Conservation (phyloP, 352 stramenopile genomes). For the Phytophthora capsici region DNA sequence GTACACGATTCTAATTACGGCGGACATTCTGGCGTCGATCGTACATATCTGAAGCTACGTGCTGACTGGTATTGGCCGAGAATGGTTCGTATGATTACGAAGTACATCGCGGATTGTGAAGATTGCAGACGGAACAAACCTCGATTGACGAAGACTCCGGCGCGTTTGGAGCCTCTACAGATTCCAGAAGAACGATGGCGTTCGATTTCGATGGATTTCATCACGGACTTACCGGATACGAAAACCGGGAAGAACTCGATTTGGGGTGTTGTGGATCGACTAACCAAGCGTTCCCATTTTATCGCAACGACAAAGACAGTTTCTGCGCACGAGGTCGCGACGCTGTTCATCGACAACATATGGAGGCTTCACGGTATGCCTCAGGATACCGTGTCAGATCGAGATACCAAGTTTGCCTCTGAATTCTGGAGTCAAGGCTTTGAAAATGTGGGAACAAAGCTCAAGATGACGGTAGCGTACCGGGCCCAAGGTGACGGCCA, state of each 20-base stretch:
- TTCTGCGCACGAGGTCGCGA: neutral
- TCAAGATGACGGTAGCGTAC: too few species aligned
- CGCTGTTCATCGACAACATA: slow-evolving; percentile 10
- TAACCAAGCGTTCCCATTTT: slow-evolving; percentile 6
- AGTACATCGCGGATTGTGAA: neutral
- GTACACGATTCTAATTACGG: too few species aligned
- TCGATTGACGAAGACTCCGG: neutral
- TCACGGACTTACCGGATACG: slow-evolving; percentile 12
- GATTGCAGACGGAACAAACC: too few species aligned
- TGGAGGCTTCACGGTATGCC: slow-evolving; percentile 1
- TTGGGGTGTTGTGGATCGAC: neutral
- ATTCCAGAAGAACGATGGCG: slow-evolving; percentile 18
- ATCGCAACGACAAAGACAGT: slow-evolving; percentile 11
- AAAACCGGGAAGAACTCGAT: neutral
- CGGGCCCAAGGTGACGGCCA: too few species aligned
- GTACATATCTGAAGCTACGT: slow-evolving; percentile 6
- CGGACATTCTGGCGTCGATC: neutral
- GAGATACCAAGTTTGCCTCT: too few species aligned
- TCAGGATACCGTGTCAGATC: too few species aligned
- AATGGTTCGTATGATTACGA: neutral
- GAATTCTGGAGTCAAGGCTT: too few species aligned
- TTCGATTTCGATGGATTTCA: slow-evolving; percentile 18
- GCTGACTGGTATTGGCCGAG: slow-evolving; percentile 6
- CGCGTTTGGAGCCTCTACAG: slow-evolving; percentile 8
- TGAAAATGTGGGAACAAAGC: too few species aligned